Percentiles rank a stretch among this genome's conserved stretches.
Conservation (phyloP, 1,284 basidiomycete genomes). For the Cystobasidium sp. region DNA sequence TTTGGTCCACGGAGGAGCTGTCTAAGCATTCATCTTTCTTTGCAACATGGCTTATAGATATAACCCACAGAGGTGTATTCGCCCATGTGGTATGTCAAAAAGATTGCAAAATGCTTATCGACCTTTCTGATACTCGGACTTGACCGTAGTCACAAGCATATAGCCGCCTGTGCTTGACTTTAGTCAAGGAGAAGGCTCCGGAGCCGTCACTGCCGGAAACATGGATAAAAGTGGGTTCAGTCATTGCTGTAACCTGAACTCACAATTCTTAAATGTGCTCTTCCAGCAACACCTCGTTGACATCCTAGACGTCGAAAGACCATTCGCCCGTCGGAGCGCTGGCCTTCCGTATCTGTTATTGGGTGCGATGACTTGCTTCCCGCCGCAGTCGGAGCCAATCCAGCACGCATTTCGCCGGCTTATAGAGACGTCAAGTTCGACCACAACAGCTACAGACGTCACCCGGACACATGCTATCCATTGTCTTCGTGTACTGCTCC, state of each 20-base stretch:
- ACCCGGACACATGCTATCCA: constrained; percentile 39
- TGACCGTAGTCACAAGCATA: constrained; percentile 27
- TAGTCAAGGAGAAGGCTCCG: not conserved
- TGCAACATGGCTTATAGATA: constrained; percentile 30
- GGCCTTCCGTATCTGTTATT: constrained; percentile 35
- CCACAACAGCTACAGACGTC: not conserved
- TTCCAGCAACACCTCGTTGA: constrained; percentile 14
- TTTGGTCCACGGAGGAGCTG: constrained; percentile 17
- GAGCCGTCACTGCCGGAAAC: not conserved
- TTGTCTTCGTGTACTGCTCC: constrained; percentile 37
- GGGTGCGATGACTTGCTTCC: constrained; percentile 25
- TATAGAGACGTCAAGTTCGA: not conserved
- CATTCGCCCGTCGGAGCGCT: constrained; percentile 10
- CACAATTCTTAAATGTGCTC: not conserved
- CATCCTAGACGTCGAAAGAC: constrained; percentile 20
- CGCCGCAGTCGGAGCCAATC: not conserved
- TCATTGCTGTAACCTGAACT: no score
- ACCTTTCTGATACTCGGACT: not conserved
- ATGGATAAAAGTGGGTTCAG: constrained; percentile 6
- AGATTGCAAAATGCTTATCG: not conserved
- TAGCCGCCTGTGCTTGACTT: constrained; percentile 8
- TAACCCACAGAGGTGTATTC: constrained; percentile 39
- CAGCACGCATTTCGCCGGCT: constrained; percentile 18
- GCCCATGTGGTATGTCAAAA: constrained; percentile 27
- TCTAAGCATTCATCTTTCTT: constrained; percentile 8